Evolutionary conservation across 768 basidiomycete genomes (phyloP), one percentile per base, ranked within the genome.

Genomic region (Termitomyces titanicus): DNA sequence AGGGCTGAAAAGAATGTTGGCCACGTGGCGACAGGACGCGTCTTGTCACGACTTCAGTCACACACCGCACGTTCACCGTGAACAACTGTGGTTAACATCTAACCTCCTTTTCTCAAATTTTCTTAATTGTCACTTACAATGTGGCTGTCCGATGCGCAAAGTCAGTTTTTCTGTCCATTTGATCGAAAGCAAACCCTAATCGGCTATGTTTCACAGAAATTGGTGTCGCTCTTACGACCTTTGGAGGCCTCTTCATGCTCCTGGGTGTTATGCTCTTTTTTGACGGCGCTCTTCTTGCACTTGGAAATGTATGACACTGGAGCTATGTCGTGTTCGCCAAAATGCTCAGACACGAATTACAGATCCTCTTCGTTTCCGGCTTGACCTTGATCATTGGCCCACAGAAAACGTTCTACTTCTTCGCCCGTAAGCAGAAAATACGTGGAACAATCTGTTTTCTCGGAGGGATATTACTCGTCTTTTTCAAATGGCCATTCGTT

Each of bases 371-470:
- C 78, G 71, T 99, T 38, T 86, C 89, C 2, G 97, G 97, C 47
- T 79, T 99, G 54, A 96, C 95, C 8, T 81, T 98, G 59, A 96
- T 98, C 74, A 98, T 99, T 61, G 97, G 94, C 5, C 94, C 94
- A 7, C 86, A 90, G 60, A 98, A 98, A 76, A 97, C 94, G 18
- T 95, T 97, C 74, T 92, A 93, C 73, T 98, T 99, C 77, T 98
- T 99, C 73, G 90, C 95, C 31, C 84, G 97, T 58, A 90, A 84
- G 68, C 91, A 98, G 71, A 99, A 99, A 72, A 73, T 98, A 60
- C 84, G 97, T 17, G 97, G 97, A 42, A 89, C 92, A 5, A 59
- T 81, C 46, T 94, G 92, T 68, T 96, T 96, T 77, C 68, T 96
- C 38, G 91, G 90, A 29, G 94, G 94, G 15, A 88, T 98, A 60